These are phyloP conservation scores for Musa beccarii DNA, from an alignment of 176 grass and related monocot species.

Conservation along the genomic window DNA sequence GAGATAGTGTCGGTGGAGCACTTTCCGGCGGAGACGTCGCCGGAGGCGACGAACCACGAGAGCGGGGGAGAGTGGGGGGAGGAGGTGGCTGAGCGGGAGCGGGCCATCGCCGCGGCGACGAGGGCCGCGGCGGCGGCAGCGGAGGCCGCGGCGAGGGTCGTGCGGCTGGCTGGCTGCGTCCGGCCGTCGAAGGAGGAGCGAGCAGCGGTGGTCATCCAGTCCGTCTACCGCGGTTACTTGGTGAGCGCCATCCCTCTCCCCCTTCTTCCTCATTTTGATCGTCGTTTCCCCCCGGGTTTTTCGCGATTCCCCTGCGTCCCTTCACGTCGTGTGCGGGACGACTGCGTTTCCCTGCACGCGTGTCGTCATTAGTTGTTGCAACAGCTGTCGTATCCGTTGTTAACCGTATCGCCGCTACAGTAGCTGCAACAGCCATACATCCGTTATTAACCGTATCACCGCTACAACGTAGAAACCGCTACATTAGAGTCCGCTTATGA, in stretches of 20 bases:
- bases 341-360: too few relatives aligned
- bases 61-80: not conserved
- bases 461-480: too few relatives aligned
- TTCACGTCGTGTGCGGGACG: too few relatives aligned
- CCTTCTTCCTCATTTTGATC: not conserved
- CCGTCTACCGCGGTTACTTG: conserved; percentile 71
- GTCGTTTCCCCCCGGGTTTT: not conserved
- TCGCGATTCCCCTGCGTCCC: too few relatives aligned
- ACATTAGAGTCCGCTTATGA: too few relatives aligned
- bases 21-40: conserved; percentile 53
- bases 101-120: conserved; percentile 18
- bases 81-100: conserved; percentile 1
- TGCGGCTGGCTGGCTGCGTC: conserved; percentile 36
- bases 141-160: conserved; percentile 48
- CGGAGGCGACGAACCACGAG: conserved; percentile 38
- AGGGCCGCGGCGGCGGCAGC: conserved; percentile 30
- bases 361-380: too few relatives aligned
- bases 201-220: conserved; percentile 65
- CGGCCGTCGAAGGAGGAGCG: conserved; percentile 41
- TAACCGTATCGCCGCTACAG: too few relatives aligned
- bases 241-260: conserved; percentile 15
- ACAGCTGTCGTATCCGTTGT: too few relatives aligned
- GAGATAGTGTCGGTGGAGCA: conserved; percentile 72
- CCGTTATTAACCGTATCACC: too few relatives aligned
- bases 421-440: too few relatives aligned